A percentile compares a stretch with the other conserved stretches of the same genome.
These are phyloP conservation scores for Saccharomyces pastorianus DNA, from an alignment of 1,139 yeast species.

Conservation along the genomic window DNA sequence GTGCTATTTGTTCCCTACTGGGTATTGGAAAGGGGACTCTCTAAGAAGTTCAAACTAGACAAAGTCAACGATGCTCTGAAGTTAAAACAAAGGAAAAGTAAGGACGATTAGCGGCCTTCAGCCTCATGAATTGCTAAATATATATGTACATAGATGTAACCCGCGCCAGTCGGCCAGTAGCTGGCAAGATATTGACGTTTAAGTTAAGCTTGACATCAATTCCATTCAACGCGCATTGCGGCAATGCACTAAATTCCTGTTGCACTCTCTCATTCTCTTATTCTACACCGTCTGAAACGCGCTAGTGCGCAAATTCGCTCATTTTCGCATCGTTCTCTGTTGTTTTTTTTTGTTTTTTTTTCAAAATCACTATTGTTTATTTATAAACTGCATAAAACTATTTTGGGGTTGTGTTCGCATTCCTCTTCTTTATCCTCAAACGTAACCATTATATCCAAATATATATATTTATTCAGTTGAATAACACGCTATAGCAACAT, in stretches of 20 bases:
- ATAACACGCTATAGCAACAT: neutral
- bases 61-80: constrained; percentile 30
- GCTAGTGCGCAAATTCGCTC: neutral
- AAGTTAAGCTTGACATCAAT: neutral
- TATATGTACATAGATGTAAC: neutral
- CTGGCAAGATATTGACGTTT: neutral
- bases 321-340: neutral
- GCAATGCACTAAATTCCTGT: neutral
- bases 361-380: neutral
- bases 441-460: neutral
- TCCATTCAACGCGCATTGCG: too few relatives aligned
- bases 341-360: neutral
- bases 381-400: neutral
- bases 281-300: neutral
- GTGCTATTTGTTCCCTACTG: constrained; percentile 39
- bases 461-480: neutral
- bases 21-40: constrained; percentile 40
- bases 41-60: constrained; percentile 42
- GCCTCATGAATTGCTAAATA: neutral
- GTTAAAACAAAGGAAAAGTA: constrained; percentile 7
- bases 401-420: neutral
- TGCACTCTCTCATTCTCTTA: neutral
- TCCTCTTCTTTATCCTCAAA: neutral
- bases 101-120: neutral
- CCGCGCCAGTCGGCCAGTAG: neutral